Evolutionary conservation across 148 eudicot species (phyloP), one percentile per base, ranked within the genome.

Genomic region (Rhododendron ferrugineum): DNA sequence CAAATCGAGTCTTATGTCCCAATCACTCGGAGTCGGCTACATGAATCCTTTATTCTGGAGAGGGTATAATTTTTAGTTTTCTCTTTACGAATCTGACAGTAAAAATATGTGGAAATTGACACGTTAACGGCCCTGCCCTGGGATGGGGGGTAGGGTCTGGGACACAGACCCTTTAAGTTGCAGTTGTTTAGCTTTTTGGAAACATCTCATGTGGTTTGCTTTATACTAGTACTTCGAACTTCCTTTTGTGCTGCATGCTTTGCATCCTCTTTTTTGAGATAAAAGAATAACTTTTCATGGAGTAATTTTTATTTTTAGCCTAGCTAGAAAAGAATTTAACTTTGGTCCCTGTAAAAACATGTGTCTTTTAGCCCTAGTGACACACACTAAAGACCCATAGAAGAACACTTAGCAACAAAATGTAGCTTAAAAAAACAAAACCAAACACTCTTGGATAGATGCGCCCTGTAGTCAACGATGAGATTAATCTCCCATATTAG

Each of bases 161-260:
- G 37, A 5, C 75, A 5, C 8, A 30, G 20, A 32, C 75, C 75
- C 40, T 30, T 70, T 1, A 37, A 32, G 37, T 66, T 66, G 47
- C 28, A 10, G 52, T 44, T 77, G 23, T 47, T 47, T 80, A 54
- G 68, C 44, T 30, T 81, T 81, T 6, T 62, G n/a, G 40, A 54
- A 56, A 81, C 83, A 81, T 56, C 47, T 81, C 83, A 81, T 56
- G 83, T 81, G 83, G 46, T 81, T 56, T 34, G 68, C 83, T 80
- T 54, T 80, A 23, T 40, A 6, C 7, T 40, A 6, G 44, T 40
- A 40, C 44, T 40, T 40, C 42, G 6, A 37, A 54, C n/a, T 52
- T 9, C 66, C 68, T 13, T 77, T 44, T 46, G 56, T 44, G 32
- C 30, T 52, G 22, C 64, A 58, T 47, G 36, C 62, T 34, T 36